These are phyloP conservation scores for Annulohypoxylon nitens DNA, from an alignment of 495 filamentous ascomycete genomes.

Conservation along the genomic window DNA sequence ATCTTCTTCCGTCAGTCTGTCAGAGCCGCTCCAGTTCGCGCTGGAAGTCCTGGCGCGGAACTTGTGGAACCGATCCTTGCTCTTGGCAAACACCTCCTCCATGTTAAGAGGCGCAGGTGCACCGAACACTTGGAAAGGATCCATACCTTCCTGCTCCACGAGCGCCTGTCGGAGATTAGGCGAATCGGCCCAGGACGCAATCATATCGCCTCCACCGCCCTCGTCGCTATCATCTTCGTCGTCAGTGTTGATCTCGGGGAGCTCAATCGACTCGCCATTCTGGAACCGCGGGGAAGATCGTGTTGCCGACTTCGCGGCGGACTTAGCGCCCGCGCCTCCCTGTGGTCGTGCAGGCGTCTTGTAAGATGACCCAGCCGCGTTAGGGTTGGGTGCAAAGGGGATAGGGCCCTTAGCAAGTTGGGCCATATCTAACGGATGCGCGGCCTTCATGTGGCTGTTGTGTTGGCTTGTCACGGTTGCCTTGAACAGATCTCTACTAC, in stretches of 20 bases:
- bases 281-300: conserved; percentile 83
- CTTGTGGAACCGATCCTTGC: conserved; percentile 82
- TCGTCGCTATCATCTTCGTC: conserved; percentile 85
- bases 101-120: conserved; percentile 86
- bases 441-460: conserved; percentile 70
- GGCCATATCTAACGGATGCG: conserved; percentile 79
- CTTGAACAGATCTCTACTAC: conserved; percentile 59
- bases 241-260: conserved; percentile 91
- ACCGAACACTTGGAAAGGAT: conserved; percentile 91
- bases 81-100: conserved; percentile 92
- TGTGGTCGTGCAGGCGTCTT: conserved; percentile 71
- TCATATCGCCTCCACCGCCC: conserved; percentile 64
- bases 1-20: conserved; percentile 90
- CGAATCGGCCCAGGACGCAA: conserved; percentile 86
- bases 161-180: conserved; percentile 79
- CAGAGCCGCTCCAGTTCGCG: conserved; percentile 91
- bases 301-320: conserved; percentile 65
- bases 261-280: conserved; percentile 82
- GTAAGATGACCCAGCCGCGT: conserved; percentile 63
- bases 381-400: conserved; percentile 81
- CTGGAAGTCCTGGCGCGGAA: conserved; percentile 91
- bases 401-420: conserved; percentile 90
- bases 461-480: conserved; percentile 64
- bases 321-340: conserved; percentile 58
- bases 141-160: conserved; percentile 80